Evolutionary conservation across 179 eudicot genomes (phyloP).

Genomic region (Beta lomatogona): DNA sequence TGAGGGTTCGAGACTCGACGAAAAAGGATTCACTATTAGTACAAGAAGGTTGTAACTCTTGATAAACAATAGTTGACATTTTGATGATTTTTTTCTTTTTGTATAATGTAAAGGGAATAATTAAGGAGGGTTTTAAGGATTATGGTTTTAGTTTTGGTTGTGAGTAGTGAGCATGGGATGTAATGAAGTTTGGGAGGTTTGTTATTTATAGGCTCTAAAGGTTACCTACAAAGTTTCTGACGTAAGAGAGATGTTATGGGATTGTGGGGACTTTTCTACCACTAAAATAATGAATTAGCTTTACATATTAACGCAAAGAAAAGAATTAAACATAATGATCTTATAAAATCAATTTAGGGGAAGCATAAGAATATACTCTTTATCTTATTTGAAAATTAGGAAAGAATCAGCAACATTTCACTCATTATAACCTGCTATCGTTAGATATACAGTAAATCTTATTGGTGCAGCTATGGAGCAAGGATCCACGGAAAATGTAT

Average conservation of each 20-base stretch:
- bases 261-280: constrained; percentile 21
- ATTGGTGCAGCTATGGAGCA: too few relatives aligned
- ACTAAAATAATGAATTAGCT: constrained; percentile 11
- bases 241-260: constrained; percentile 41
- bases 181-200: constrained; percentile 6
- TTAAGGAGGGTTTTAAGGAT: background rate
- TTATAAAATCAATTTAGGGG: constrained; percentile 22
- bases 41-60: constrained; percentile 41
- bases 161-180: constrained; percentile 10
- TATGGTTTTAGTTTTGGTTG: background rate
- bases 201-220: constrained; percentile 32
- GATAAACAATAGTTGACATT: constrained; percentile 68
- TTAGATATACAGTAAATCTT: too few relatives aligned
- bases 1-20: constrained; percentile 45
- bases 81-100: background rate
- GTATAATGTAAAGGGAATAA: background rate
- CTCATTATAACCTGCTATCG: background rate
- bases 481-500: too few relatives aligned
- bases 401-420: background rate
- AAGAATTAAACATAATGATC: background rate
- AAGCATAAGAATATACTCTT: constrained; percentile 32
- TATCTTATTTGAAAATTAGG: background rate
- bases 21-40: constrained; percentile 35
- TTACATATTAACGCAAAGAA: background rate
- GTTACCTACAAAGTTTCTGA: constrained; percentile 23